Evolutionary conservation across 805 yeast species (phyloP), one percentile per base, ranked within the genome.

Genomic region (Ogataea populi-albae): DNA sequence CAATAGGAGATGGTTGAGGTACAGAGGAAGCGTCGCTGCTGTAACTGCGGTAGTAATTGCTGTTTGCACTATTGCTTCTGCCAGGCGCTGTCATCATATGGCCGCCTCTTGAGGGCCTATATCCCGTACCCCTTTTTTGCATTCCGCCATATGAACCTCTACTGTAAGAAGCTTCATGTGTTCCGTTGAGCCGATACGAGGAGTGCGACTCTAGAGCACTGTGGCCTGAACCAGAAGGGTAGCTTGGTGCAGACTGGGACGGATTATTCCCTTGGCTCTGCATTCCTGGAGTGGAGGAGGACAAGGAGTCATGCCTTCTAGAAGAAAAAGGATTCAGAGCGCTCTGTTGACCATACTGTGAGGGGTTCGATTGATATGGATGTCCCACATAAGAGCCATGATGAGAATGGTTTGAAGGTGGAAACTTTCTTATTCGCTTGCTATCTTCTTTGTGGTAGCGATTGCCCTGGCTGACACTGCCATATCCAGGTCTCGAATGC

Each of bases 321-420:
- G 62, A 53, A 3, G 62, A 54, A 26, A 58, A 57, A 2, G 63
- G 62, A 32, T 57, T 58, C 17, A 45, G 32, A 2, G 49, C 35
- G 4, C 48, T 30, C 20, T 46, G 52, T 30, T 48, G 56, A 6
- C 49, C 21, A 34, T 46, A 47, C 7, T 56, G 36, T 17, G 49
- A 32, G 5, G 46, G 32, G 23, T 35, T 41, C 3, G 40, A 11
- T 24, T 35, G 50, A 21, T 42, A 39, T 18, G 33, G 41, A 10
- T 32, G 43, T 11, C 26, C 23, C 20, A 19, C 35, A 26, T 42
- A 33, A 18, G 27, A 23, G 24, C 28, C 41, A 37, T 25, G 49
- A 38, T 12, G 42, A 26, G 24, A 31, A 22, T 45, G 47, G 8
- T 41, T 27, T 12, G 46, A 37, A n/a, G 49, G 37, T 21, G 41